phyloP scores from a whole-genome alignment of 2,329 filamentous ascomycete genomes.

The Dothistroma septosporum region DNA sequence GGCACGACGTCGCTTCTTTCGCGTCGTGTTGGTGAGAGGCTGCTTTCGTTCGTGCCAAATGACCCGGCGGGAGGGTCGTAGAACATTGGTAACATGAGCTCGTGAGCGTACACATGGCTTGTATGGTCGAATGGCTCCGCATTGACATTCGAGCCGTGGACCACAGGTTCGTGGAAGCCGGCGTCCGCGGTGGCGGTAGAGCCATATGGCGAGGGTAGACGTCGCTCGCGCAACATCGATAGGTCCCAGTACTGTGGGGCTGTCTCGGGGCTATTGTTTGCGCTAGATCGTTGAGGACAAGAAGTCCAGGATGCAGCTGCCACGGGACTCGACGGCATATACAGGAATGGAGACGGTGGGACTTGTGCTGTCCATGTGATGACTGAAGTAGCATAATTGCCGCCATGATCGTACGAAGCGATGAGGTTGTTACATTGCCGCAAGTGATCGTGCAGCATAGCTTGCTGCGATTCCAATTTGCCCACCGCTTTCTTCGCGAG shows the following conservation, averaged over 20 bases:
- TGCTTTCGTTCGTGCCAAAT: conserved; percentile 1
- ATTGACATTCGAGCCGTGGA: conserved; percentile 8
- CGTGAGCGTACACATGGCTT: conserved; percentile 26
- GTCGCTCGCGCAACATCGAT: conserved; percentile 28
- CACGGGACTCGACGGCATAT: conserved; percentile 21
- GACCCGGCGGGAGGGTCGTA: conserved; percentile 1
- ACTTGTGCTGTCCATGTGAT: conserved; percentile 22
- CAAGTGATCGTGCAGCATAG: conserved; percentile 24
- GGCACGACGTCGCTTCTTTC: conserved; percentile 16
- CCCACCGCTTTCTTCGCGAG: conserved; percentile 22
- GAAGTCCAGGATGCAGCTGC: conserved; percentile 16
- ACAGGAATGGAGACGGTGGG: conserved; percentile 23
- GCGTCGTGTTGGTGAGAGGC: conserved; percentile 10
- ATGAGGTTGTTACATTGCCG: conserved; percentile 28
- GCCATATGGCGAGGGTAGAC: conserved; percentile 19
- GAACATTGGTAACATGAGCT: conserved; percentile 18
- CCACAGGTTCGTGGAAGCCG: conserved; percentile 27
- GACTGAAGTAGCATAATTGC: conserved; percentile 15
- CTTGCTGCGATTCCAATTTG: conserved; percentile 25
- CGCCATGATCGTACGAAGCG: conserved; percentile 20
- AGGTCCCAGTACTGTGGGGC: conserved; percentile 31
- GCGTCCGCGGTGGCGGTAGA: conserved; percentile 28
- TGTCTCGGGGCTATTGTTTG: conserved; percentile 5
- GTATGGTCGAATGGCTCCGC: conserved; percentile 13
- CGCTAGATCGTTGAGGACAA: conserved; percentile 6